Evolutionary conservation across 768 basidiomycete species (phyloP).

Genomic region (Cyclocybe cylindracea): DNA sequence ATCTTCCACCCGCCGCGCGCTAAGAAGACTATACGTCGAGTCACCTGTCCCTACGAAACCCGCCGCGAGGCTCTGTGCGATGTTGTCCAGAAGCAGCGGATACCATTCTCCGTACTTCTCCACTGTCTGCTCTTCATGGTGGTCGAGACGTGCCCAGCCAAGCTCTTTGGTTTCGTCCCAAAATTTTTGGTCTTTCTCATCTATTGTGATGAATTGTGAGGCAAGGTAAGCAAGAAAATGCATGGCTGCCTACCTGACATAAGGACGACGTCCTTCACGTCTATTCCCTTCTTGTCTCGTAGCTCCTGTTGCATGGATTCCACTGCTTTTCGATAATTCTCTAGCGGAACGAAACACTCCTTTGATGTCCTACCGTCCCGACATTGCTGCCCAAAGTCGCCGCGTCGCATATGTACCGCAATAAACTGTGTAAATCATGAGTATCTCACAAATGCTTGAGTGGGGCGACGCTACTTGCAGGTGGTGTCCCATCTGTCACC

Average conservation of each 20-base stretch:
- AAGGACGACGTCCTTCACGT: conserved; percentile 35
- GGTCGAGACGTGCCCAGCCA: conserved; percentile 44
- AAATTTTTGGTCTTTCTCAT: conserved; percentile 41
- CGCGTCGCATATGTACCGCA: conserved; percentile 44
- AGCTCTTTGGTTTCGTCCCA: conserved; percentile 33
- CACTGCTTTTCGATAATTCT: conserved; percentile 33
- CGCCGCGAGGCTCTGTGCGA: conserved; percentile 49
- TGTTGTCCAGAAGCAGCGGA: conserved; percentile 51
- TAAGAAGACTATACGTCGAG: conserved; percentile 57
- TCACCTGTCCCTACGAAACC: conserved; percentile 58
- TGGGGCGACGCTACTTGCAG: conserved; percentile 23
- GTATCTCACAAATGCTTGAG: no score
- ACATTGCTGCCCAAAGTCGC: conserved; percentile 35
- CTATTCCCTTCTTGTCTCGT: conserved; percentile 24
- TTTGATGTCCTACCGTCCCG: conserved; percentile 13
- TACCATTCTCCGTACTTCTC: conserved; percentile 44
- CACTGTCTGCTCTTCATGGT: conserved; percentile 29
- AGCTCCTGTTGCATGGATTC: conserved; percentile 36
- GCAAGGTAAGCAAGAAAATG: not conserved
- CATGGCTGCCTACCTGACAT: conserved; percentile 33
- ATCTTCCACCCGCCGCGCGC: conserved; percentile 50
- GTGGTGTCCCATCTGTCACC: conserved; percentile 25
- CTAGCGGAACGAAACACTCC: conserved; percentile 38
- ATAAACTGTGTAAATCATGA: conserved; percentile 28
- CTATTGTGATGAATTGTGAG: conserved; percentile 18